Evolutionary conservation across 768 basidiomycete species (phyloP), one percentile per base, ranked within the genome.

Genomic region (Amanita rimosa): DNA sequence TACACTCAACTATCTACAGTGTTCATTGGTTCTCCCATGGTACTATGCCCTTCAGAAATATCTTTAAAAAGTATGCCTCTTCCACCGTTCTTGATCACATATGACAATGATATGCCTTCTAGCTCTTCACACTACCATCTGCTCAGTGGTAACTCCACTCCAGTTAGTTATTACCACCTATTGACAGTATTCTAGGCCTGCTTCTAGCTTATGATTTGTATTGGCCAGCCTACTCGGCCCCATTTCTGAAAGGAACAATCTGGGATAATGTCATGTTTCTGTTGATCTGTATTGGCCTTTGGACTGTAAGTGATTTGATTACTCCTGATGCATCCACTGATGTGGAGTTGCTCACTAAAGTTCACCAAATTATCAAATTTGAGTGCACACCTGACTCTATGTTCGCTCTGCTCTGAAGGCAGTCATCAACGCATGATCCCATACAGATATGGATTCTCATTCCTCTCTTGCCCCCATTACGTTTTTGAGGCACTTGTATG

Each of bases 21-120:
- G 79, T 99, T 1, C 96, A 99, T 62, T 85, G 89, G 9, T 98
- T 97, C 74, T 97, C 93, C 26, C 80, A 92, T 65, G 86, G 81
- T 1, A 96, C 95, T 0, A 95, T 98, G 87, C 96, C 95, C 1
- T 65, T 83, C 50, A 59, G 60, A 51, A 88, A 91, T 60, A 76
- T 98, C 31, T 83, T 95, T 71, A 86, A 83, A 63, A 99, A 99
- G 95, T 96, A 13, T 5, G 48, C 10, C 0, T 48, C 24, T 76
- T 55, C 6, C 14, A n/a, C 26, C 24, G 14, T 21, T 10, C 27
- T 8, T 10, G 47, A 14, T 8, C 13, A 29, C 16, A 5, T 19
- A 6, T 19, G 10, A 26, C 29, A 26, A 7, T 40, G 14, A 36
- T 10, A 11, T 13, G 13, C 36, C 51, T 43, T 26, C 44, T 17